phyloP scores from a whole-genome alignment of 1,284 basidiomycete species.

The Ceratobasidium sp. region DNA sequence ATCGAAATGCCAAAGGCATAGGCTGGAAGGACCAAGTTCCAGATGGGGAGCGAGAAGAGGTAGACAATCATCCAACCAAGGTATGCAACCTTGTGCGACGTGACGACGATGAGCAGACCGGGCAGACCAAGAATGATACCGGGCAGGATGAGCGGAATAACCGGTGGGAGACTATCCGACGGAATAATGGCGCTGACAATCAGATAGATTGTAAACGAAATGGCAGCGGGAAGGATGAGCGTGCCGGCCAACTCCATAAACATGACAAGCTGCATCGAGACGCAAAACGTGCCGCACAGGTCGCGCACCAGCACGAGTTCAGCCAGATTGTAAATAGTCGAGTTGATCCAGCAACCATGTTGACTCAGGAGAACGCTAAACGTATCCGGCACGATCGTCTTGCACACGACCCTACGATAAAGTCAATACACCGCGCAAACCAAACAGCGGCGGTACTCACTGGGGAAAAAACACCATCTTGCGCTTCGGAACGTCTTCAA shows the following conservation, averaged over 20 bases:
- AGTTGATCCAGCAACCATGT: slow-evolving; percentile 99
- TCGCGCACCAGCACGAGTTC: slow-evolving; percentile 95
- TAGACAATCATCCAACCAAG: slow-evolving; percentile 98
- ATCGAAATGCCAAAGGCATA: slow-evolving; percentile 99
- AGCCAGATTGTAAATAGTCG: slow-evolving; percentile 96
- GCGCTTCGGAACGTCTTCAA: slow-evolving; percentile 98
- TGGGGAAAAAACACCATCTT: slow-evolving; percentile 99
- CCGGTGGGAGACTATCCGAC: slow-evolving; percentile 68
- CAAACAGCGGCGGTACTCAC: slow-evolving; percentile 41
- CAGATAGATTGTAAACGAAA: slow-evolving; percentile 95
- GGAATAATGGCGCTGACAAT: slow-evolving; percentile 89
- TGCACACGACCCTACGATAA: slow-evolving; percentile 80
- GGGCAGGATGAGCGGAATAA: slow-evolving; percentile 94
- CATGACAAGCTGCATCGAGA: slow-evolving; percentile 98
- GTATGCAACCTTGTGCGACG: slow-evolving; percentile 93
- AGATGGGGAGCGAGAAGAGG: slow-evolving; percentile 91
- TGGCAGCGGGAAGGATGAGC: slow-evolving; percentile 95
- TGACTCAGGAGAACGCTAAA: slow-evolving; percentile 95
- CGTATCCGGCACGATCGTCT: slow-evolving; percentile 97
- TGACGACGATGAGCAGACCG: slow-evolving; percentile 93
- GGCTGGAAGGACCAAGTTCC: slow-evolving; percentile 95
- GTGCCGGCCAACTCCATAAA: slow-evolving; percentile 99
- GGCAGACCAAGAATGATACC: slow-evolving; percentile 96
- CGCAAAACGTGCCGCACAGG: slow-evolving; percentile 95
- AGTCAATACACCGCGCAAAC: neutral